Conservation (phyloP, 2,329 filamentous ascomycete genomes). For the Arthrobotrys conoides region DNA sequence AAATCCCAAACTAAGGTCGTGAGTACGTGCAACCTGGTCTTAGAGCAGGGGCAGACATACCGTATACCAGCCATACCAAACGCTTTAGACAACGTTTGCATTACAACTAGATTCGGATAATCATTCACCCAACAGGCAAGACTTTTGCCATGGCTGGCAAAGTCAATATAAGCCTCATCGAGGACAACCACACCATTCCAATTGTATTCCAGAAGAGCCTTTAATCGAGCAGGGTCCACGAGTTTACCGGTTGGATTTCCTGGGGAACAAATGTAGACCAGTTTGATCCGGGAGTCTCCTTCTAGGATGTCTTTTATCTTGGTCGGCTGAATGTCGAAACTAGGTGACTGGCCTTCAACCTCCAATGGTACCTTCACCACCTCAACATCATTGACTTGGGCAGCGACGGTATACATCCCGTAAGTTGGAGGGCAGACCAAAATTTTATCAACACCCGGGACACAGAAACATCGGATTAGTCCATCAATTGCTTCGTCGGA, state of each 20-base stretch:
- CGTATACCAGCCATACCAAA: conserved; percentile 96
- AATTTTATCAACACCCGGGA: conserved; percentile 88
- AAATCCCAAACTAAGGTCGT: conserved; percentile 74
- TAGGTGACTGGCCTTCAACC: conserved; percentile 66
- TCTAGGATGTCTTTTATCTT: conserved; percentile 78
- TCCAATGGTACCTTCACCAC: conserved; percentile 85
- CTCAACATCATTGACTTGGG: conserved; percentile 90
- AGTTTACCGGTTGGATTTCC: conserved; percentile 92
- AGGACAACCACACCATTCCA: conserved; percentile 97
- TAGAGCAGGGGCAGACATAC: conserved; percentile 6
- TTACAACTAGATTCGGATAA: conserved; percentile 94
- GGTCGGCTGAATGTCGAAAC: conserved; percentile 82
- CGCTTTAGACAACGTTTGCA: conserved; percentile 98
- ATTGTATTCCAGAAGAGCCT: conserved; percentile 82
- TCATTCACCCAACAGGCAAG: conserved; percentile 92
- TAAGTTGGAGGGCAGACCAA: conserved; percentile 97
- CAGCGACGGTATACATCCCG: conserved; percentile 97
- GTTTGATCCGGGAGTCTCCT: conserved; percentile 78
- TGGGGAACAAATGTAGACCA: conserved; percentile 93
- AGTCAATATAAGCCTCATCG: conserved; percentile 98
- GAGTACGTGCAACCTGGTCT: not conserved
- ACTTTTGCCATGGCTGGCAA: conserved; percentile 82
- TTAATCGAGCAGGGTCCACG: conserved; percentile 80
- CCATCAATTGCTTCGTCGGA: conserved; percentile 98
- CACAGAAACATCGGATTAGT: conserved; percentile 91